Percentiles rank a stretch among this genome's conserved stretches.
These are phyloP conservation scores for Parastagonospora nodorum DNA, from an alignment of 2,329 filamentous ascomycete genomes.

Conservation along the genomic window DNA sequence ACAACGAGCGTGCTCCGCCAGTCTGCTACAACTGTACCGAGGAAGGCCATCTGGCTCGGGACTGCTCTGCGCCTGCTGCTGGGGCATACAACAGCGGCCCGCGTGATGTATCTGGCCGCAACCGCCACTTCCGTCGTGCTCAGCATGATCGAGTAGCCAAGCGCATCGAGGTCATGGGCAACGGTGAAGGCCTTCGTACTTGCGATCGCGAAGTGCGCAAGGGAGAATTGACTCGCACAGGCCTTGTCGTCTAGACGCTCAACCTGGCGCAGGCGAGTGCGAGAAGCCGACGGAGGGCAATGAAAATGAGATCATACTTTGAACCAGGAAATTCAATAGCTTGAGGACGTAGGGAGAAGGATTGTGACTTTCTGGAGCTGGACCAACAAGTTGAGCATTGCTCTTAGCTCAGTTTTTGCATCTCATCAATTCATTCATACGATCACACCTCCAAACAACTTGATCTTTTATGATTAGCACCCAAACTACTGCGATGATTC, in stretches of 20 bases:
- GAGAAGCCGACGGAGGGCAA: no score
- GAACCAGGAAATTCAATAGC: no score
- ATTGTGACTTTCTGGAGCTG: no score
- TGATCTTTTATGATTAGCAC: no score
- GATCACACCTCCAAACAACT: no score
- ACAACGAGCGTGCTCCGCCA: background rate
- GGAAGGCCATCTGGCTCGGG: conserved; percentile 13
- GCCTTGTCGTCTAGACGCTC: conserved; percentile 11
- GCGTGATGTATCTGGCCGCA: background rate
- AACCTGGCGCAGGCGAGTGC: no score
- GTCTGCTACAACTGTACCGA: conserved; percentile 17
- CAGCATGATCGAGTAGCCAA: background rate
- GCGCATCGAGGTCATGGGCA: conserved; percentile 8
- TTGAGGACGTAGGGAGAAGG: no score
- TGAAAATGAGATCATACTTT: no score
- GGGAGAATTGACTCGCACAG: conserved; percentile 19
- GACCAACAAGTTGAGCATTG: no score
- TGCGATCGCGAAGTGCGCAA: conserved; percentile 17
- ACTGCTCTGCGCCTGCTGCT: background rate
- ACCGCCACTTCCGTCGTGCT: conserved; percentile 6
- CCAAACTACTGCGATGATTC: no score
- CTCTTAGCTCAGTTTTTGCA: no score
- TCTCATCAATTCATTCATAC: no score
- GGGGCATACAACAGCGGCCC: background rate
- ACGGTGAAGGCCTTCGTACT: conserved; percentile 19